A percentile compares a stretch with the other conserved stretches of the same genome.
Evolutionary conservation across 2,329 filamentous ascomycete genomes (phyloP).

Genomic region (Passalora sequoiae): DNA sequence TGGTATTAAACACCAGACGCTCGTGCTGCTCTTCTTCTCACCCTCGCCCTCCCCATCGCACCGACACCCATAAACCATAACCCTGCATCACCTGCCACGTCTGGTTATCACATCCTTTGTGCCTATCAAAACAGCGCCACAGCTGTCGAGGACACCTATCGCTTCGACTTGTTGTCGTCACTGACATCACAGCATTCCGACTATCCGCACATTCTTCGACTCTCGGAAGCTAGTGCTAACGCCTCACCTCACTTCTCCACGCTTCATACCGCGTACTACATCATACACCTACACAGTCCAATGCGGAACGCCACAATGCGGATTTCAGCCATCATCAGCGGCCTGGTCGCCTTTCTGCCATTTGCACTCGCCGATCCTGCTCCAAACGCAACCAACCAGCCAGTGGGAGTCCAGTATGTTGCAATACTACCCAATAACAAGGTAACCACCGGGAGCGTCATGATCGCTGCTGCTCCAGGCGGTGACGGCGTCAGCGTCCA

Average conservation of each 20-base stretch:
- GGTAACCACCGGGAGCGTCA: constrained; percentile 13
- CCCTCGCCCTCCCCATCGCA: neutral
- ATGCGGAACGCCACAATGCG: constrained; percentile 1
- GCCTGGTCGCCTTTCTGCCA: constrained; percentile 6
- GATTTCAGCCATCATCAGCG: constrained; percentile 1
- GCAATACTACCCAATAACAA: constrained; percentile 12
- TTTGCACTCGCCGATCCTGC: constrained; percentile 3
- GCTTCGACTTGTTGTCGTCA: neutral
- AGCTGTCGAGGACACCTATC: neutral
- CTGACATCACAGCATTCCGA: constrained; percentile 9
- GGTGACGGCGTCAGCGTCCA: constrained; percentile 40
- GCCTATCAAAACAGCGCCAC: constrained; percentile 1
- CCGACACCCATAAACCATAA: no score
- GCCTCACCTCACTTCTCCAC: neutral
- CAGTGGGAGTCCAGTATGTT: constrained; percentile 5
- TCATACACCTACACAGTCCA: neutral
- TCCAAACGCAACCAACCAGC: constrained; percentile 3
- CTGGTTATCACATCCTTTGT: neutral
- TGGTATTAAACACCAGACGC: neutral
- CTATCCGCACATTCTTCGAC: neutral
- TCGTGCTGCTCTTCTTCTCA: neutral
- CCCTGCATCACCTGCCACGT: constrained; percentile 1
- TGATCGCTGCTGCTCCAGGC: constrained; percentile 11
- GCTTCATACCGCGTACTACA: neutral
- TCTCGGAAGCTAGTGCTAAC: neutral